Evolutionary conservation across 192 early-diverging fungal species (phyloP), one percentile per base, ranked within the genome.

Genomic region (Pilaira anomala): DNA sequence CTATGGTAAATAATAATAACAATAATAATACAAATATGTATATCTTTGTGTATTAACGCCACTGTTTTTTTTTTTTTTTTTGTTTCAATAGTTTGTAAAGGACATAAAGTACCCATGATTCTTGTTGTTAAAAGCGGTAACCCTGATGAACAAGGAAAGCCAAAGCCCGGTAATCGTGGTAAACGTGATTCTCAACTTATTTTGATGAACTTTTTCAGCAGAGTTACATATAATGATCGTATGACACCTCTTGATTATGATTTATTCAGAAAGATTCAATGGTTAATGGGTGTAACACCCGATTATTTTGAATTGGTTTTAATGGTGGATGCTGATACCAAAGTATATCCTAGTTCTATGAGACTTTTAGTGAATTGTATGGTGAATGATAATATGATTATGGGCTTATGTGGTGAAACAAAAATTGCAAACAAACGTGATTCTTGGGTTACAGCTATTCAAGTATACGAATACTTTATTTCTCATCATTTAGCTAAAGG

Each of bases 381-480:
- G 88, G 85, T 87, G 67, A 94, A 93, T 68, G 94, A 98, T 73
- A 81, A 81, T 25, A 67, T 84, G 33, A 93, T 98, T 69, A 97
- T 98, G 91, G 96, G 96, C 7, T 79, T 97, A 30, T 98, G 96
- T 71, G 96, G 96, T 41, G 96, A 98, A 73, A 98, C 96, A 41
- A 86, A 93, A 73, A 97, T 98, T 66, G 92, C 88, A 51, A 98
- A 98, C 83, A 95, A 97, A 76, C 77, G 80, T 21, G 89, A 90
- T 62, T 88, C 87, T 9, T 90, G 91, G 90, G 91, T 94, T 1
- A 94, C 94, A 0, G 82, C 82, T n/a, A 98, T 98, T 68, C 95
- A 97, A 75, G 96, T 98, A 7, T 98, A 92, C 67, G 96, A 98
- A 80, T 98, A 98, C 80, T 98, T 93, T 72, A 97, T 96, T 60